Conservation (phyloP, 495 filamentous ascomycete genomes). For the Aspergillus hancockii region DNA sequence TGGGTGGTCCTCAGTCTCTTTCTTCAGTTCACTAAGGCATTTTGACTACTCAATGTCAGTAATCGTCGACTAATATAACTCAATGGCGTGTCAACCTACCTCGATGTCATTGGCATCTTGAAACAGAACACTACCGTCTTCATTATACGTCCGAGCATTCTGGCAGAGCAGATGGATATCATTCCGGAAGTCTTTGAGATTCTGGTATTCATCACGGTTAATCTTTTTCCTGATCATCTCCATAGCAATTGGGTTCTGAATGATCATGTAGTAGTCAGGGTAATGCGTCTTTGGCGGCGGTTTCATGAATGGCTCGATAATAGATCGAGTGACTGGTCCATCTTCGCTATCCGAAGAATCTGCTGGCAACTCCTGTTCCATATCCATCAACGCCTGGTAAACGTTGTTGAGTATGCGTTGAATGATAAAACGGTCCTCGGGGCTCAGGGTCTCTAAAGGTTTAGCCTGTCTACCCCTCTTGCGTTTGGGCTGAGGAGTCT, state of each 20-base stretch:
- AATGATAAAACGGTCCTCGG: conserved; percentile 54
- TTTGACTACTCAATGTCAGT: conserved; percentile 55
- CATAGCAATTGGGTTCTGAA: conserved; percentile 89
- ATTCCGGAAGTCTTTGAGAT: conserved; percentile 72
- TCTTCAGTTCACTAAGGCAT: conserved; percentile 65
- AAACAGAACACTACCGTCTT: conserved; percentile 88
- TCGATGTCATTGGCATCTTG: conserved; percentile 91
- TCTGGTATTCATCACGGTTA: conserved; percentile 88
- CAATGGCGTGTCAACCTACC: conserved; percentile 53
- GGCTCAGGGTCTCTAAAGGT: conserved; percentile 51
- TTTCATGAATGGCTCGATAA: conserved; percentile 94
- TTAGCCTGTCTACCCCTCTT: conserved; percentile 80
- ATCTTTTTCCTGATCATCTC: conserved; percentile 90
- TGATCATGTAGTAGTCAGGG: conserved; percentile 91
- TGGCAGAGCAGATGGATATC: conserved; percentile 82
- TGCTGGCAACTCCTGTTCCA: conserved; percentile 63
- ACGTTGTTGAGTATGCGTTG: conserved; percentile 74
- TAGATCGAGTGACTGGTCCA: conserved; percentile 61
- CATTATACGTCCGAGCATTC: conserved; percentile 94
- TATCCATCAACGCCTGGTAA: conserved; percentile 75
- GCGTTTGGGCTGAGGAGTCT: conserved; percentile 74
- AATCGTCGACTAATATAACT: conserved; percentile 8
- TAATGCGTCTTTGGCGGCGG: conserved; percentile 84
- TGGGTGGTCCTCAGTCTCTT: conserved; percentile 68
- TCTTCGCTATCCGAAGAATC: conserved; percentile 65